phyloP scores from a whole-genome alignment of 1,139 yeast species.

The Geotrichum armillariae region DNA sequence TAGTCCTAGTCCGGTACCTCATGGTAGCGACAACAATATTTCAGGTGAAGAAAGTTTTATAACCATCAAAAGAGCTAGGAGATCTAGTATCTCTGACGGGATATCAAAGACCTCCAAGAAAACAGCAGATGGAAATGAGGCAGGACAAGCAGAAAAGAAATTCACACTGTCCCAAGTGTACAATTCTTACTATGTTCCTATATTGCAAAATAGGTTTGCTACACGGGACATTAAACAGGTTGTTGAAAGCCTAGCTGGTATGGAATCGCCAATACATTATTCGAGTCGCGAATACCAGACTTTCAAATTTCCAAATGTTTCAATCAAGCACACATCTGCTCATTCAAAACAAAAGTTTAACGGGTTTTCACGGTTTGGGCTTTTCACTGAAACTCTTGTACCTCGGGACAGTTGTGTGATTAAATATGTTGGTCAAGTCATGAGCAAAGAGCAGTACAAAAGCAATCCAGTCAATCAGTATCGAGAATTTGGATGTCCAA shows the following conservation, averaged over 20 bases:
- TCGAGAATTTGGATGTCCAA: conserved; percentile 77
- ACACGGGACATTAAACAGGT: conserved; percentile 14
- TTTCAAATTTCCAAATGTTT: conserved; percentile 31
- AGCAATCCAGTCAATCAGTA: conserved; percentile 74
- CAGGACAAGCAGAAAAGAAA: conserved; percentile 21
- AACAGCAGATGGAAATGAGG: conserved; percentile 16
- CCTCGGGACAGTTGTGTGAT: conserved; percentile 55
- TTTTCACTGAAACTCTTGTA: conserved; percentile 50
- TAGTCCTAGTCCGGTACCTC: too few relatives aligned
- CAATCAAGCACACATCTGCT: conserved; percentile 51
- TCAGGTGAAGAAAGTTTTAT: too few relatives aligned
- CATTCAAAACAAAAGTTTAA: conserved; percentile 62
- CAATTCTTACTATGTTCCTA: conserved; percentile 21
- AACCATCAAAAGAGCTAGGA: conserved; percentile 15
- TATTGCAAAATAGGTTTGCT: conserved; percentile 17
- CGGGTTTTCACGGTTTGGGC: conserved; percentile 71
- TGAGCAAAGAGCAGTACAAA: conserved; percentile 60
- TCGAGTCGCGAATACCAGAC: conserved; percentile 30
- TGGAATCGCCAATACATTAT: conserved; percentile 15
- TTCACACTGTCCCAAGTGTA: conserved; percentile 21
- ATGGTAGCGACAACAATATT: too few relatives aligned
- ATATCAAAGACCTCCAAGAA: conserved; percentile 5
- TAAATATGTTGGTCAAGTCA: conserved; percentile 75
- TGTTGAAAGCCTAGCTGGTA: conserved; percentile 7
- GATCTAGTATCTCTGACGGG: conserved; percentile 11